Evolutionary conservation across 768 basidiomycete species (phyloP).

Genomic region (Amanita polypyramis): DNA sequence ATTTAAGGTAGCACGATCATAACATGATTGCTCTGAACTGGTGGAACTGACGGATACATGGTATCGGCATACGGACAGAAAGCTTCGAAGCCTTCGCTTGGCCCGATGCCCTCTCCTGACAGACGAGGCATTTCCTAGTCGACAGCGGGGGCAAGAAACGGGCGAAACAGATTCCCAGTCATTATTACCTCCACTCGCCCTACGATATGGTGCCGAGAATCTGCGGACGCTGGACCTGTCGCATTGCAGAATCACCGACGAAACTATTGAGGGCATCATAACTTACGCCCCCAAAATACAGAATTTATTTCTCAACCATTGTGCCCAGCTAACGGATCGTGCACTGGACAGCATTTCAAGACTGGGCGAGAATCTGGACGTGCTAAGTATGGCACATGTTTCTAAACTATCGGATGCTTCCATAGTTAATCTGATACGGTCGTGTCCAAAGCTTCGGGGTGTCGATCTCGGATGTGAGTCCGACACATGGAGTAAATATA

Average conservation of each 20-base stretch:
- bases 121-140: constrained; percentile 60
- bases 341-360: constrained; percentile 56
- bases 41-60: constrained; percentile 3
- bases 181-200: constrained; percentile 47
- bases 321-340: constrained; percentile 61
- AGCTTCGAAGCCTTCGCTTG: constrained; percentile 64
- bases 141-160: constrained; percentile 14
- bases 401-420: constrained; percentile 70
- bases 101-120: constrained; percentile 70
- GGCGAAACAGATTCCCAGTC: constrained; percentile 40
- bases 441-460: constrained; percentile 66
- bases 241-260: constrained; percentile 67
- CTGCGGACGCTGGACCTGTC: constrained; percentile 75
- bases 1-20: constrained; percentile 39
- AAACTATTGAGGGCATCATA: constrained; percentile 65
- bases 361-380: constrained; percentile 69
- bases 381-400: constrained; percentile 74
- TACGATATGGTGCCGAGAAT: constrained; percentile 58
- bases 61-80: constrained; percentile 25
- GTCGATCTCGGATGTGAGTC: constrained; percentile 81
- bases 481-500: background rate
- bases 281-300: constrained; percentile 69
- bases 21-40: background rate
- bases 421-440: constrained; percentile 54
- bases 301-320: constrained; percentile 69